Conservation (phyloP, 495 filamentous ascomycete species). For the Hypoxylon rickii region DNA sequence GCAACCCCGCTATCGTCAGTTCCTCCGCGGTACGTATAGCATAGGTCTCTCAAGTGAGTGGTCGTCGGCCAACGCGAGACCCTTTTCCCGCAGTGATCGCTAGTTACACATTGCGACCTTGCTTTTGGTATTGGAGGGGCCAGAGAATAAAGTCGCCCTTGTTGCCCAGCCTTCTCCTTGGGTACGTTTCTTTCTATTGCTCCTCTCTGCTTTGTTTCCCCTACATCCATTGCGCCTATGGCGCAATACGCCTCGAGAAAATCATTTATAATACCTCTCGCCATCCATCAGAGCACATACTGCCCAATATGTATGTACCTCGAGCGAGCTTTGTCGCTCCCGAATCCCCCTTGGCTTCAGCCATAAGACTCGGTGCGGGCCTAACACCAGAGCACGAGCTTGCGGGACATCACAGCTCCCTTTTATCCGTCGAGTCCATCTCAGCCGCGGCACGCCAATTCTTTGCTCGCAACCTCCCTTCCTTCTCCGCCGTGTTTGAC, state of each 20-base stretch:
- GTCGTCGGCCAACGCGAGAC: conserved; percentile 29
- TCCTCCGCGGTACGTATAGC: conserved; percentile 18
- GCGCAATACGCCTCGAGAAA: conserved; percentile 21
- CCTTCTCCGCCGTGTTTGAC: conserved; percentile 5
- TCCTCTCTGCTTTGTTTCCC: conserved; percentile 13
- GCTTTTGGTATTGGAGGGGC: background rate
- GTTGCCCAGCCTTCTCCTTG: conserved; percentile 17
- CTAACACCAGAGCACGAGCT: conserved; percentile 4
- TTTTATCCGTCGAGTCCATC: conserved; percentile 11
- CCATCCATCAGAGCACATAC: conserved; percentile 14
- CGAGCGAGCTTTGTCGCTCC: conserved; percentile 12
- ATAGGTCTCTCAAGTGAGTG: conserved; percentile 19
- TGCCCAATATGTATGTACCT: conserved; percentile 29
- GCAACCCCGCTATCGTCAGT: conserved; percentile 31
- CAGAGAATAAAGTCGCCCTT: conserved; percentile 30
- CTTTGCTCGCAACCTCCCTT: conserved; percentile 5
- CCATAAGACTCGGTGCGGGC: conserved; percentile 10
- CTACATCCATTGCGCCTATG: conserved; percentile 22
- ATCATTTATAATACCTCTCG: conserved; percentile 12
- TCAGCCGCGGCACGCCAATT: conserved; percentile 1
- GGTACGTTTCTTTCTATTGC: conserved; percentile 14
- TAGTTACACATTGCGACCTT: conserved; percentile 35
- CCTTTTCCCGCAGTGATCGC: conserved; percentile 21
- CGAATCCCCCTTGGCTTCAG: conserved; percentile 16
- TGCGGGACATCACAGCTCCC: conserved; percentile 5